Evolutionary conservation across 257 asterid genomes (phyloP), one percentile per base, ranked within the genome.

Genomic region (Salvia hispanica): DNA sequence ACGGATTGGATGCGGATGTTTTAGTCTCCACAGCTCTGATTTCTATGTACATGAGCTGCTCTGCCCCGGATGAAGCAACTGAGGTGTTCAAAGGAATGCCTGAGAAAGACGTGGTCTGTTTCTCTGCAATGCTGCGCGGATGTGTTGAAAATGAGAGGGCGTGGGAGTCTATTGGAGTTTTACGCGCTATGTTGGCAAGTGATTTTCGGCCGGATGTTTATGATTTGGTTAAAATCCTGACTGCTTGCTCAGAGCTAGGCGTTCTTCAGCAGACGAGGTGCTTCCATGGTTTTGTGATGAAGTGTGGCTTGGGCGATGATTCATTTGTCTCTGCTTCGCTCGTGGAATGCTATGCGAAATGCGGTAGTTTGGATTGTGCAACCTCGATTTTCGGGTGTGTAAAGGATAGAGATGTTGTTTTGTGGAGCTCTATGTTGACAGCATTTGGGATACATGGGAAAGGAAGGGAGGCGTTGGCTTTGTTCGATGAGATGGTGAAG

Each of bases 31-130:
- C 96, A 9, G 86, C 98, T 69, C 75, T 92, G 36, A 81, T 89
- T 8, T 89, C 85, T 66, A 87, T 92, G 98, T 89, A 92, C 82
- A 87, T 89, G 92, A 84, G 48, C 72, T 92, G 96, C 64, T 51
- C 51, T 63, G 79, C 84, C 65, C 92, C 90, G 13, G 74, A 79
- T 67, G 89, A 87, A 71, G 98, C 96, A 4, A 37, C 76, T 48
- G 62, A 74, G 54, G 76, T 87, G 36, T 89, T 89, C 37, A 76
- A 75, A 12, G 58, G 61, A 46, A 85, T 84, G 84, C 84, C 74
- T 2, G 50, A 5, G 68, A 92, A 76, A 82, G 98, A 89, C 70
- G 74, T 68, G 31, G 55, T 85, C 64, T 78, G 83, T 52, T 87
- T 85, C 81, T 78, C 86, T 5, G 65, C 88, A 37, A 3, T 89